phyloP scores from a whole-genome alignment of 106 monocot species.

The Alisma plantagoaquatica region DNA sequence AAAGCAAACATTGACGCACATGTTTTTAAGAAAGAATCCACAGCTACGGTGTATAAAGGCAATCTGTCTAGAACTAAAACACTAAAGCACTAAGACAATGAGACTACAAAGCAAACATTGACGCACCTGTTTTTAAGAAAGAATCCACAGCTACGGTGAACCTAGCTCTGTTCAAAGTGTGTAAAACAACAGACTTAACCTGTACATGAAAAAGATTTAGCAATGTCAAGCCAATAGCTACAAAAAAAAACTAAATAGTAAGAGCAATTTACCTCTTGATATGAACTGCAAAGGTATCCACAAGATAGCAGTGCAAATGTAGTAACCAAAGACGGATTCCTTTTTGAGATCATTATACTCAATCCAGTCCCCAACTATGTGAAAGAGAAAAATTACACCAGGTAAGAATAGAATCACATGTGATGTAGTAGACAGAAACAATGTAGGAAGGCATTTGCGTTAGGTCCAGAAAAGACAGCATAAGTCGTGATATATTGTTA shows the following conservation, averaged over 20 bases:
- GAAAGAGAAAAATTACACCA: constrained; percentile 5
- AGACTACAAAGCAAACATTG: no score
- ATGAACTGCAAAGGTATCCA: constrained; percentile 92
- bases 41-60: no score
- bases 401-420: not conserved
- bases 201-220: constrained; percentile 4
- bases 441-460: no score
- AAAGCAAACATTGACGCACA: no score
- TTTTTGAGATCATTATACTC: constrained; percentile 87
- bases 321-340: constrained; percentile 72
- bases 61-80: no score
- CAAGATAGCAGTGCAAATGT: constrained; percentile 87
- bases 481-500: no score
- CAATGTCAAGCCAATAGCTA: not conserved
- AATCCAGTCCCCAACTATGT: constrained; percentile 85
- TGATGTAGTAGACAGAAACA: no score
- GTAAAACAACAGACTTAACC: constrained; percentile 93
- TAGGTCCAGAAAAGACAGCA: no score
- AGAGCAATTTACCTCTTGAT: constrained; percentile 96
- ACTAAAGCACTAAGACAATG: no score
- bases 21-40: not conserved
- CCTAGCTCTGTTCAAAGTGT: constrained; percentile 90
- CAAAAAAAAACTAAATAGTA: no score
- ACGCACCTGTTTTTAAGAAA: constrained; percentile 84
- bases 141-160: constrained; percentile 92